These are phyloP conservation scores for Lepiota subincarnata DNA, from an alignment of 768 basidiomycete genomes.

Conservation along the genomic window DNA sequence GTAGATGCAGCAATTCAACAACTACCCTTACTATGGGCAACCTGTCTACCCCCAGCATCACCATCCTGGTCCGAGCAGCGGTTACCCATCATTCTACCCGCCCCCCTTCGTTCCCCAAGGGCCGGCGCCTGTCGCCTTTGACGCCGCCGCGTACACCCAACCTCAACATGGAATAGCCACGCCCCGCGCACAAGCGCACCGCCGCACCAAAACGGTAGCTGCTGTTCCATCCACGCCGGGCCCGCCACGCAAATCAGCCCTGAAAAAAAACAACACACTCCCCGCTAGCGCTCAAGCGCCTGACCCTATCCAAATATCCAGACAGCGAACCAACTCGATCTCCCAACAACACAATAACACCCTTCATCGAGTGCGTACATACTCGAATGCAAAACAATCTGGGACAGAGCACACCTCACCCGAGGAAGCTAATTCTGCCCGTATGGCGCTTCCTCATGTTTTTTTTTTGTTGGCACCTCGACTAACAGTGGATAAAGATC, in stretches of 20 bases:
- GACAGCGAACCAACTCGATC: constrained; percentile 12
- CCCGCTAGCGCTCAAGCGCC: constrained; percentile 3
- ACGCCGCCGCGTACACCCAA: constrained; percentile 25
- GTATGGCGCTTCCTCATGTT: neutral
- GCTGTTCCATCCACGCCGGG: constrained; percentile 6
- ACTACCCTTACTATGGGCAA: constrained; percentile 44
- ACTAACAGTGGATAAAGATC: constrained; percentile 40
- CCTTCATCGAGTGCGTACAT: constrained; percentile 12
- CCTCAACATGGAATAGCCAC: constrained; percentile 4
- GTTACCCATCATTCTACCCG: constrained; percentile 1
- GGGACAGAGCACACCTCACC: constrained; percentile 1
- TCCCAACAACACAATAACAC: constrained; percentile 8
- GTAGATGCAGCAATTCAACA: constrained; percentile 33
- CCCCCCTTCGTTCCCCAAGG: constrained; percentile 11
- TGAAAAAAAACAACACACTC: constrained; percentile 10
- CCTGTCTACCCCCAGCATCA: constrained; percentile 27
- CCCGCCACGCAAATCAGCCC: constrained; percentile 13
- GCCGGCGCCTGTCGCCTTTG: constrained; percentile 21
- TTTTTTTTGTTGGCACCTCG: neutral
- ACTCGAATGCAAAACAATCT: constrained; percentile 13
- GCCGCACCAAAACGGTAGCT: constrained; percentile 4
- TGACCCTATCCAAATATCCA: constrained; percentile 3
- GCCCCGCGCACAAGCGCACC: neutral
- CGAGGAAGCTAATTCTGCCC: constrained; percentile 4
- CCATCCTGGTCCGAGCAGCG: constrained; percentile 15